phyloP scores from a whole-genome alignment of 768 basidiomycete genomes.

The Suillus brevipes region DNA sequence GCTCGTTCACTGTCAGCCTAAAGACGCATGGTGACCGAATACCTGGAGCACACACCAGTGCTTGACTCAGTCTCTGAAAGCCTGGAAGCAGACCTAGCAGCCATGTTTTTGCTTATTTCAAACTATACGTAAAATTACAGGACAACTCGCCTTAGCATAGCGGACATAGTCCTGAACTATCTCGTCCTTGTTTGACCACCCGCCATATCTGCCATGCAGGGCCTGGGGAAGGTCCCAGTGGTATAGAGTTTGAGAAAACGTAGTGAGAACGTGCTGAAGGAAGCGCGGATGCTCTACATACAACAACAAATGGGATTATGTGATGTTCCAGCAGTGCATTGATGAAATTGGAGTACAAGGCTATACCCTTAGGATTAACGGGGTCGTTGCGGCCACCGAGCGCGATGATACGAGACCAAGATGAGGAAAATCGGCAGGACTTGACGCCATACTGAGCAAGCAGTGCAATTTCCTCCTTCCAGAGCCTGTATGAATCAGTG shows the following conservation, averaged over 20 bases:
- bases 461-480: constrained; percentile 66
- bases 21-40: constrained; percentile 16
- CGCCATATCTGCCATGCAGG: constrained; percentile 71
- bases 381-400: constrained; percentile 73
- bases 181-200: constrained; percentile 74
- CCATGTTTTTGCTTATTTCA: background rate
- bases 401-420: constrained; percentile 77
- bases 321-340: constrained; percentile 62
- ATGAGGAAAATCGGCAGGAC: constrained; percentile 73
- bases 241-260: constrained; percentile 54
- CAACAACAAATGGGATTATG: constrained; percentile 70
- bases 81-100: constrained; percentile 64
- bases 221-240: constrained; percentile 82
- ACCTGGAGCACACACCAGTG: constrained; percentile 49
- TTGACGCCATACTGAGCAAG: constrained; percentile 66
- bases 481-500: constrained; percentile 68
- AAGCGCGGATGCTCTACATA: constrained; percentile 31
- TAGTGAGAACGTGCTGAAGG: constrained; percentile 2
- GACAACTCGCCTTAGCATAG: constrained; percentile 51
- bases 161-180: constrained; percentile 63
- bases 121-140: constrained; percentile 1
- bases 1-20: constrained; percentile 77
- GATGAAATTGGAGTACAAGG: constrained; percentile 70
- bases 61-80: constrained; percentile 76
- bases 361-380: constrained; percentile 66